phyloP scores from a whole-genome alignment of 2,329 filamentous ascomycete genomes.

The Fusarium sp. region DNA sequence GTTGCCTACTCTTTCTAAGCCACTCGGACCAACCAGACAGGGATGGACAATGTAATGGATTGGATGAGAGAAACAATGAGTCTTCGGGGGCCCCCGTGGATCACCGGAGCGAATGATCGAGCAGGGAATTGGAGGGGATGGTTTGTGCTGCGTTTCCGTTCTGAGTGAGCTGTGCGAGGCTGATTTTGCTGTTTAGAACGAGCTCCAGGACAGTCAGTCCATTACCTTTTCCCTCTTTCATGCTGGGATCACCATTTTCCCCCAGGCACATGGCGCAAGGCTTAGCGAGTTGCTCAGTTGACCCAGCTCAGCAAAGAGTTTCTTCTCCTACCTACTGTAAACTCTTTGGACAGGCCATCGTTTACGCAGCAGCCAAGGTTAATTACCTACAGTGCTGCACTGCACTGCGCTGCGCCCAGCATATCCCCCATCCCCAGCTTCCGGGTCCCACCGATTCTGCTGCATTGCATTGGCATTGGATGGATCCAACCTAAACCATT shows the following conservation, averaged over 20 bases:
- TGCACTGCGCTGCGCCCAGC: not conserved
- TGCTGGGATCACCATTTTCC: not conserved
- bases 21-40: constrained; percentile 36
- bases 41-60: constrained; percentile 30
- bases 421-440: constrained; percentile 5
- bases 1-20: constrained; percentile 47
- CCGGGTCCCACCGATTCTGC: constrained; percentile 7
- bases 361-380: too few relatives aligned
- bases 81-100: constrained; percentile 6
- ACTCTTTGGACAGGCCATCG: too few relatives aligned
- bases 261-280: not conserved
- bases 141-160: constrained; percentile 36
- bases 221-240: not conserved
- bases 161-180: constrained; percentile 46
- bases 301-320: not conserved
- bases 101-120: constrained; percentile 11
- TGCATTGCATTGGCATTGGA: constrained; percentile 22
- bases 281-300: too few relatives aligned
- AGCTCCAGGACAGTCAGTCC: too few relatives aligned
- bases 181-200: constrained; percentile 13
- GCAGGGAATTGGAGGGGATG: constrained; percentile 10
- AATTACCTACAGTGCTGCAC: too few relatives aligned
- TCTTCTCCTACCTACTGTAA: too few relatives aligned
- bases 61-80: constrained; percentile 27
- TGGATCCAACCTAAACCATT: constrained; percentile 20